Base-by-base conservation (phyloP, 2,329 filamentous ascomycete species). In the Fusarium acutatum region DNA sequence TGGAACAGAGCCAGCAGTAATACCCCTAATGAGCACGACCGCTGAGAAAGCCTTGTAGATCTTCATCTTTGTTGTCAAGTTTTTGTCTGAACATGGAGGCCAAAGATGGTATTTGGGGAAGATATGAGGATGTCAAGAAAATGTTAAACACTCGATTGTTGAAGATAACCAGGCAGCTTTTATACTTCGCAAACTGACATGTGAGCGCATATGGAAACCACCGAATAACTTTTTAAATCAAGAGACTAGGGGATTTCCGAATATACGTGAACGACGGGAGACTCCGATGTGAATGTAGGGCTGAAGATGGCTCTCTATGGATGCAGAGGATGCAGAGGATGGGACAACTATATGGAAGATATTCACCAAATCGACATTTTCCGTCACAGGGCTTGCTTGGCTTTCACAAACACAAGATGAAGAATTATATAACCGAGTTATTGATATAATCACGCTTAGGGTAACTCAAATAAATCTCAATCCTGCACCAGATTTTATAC, bases 11-110 rank as follows among this genome's bases (percentile, higher is more conserved):
- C 41, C 53, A 43, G 62, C 67, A 41, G 37, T 44, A 22, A 44
- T 70, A 30, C 56, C 40, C 24, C 52, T 57, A 59, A 69, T n/a
- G 11, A 74, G 52, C 61, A 73, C 34, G 9, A 56, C 37, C 18
- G 49, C 44, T 20, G 61, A 41, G 24, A 73, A 24, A n/a, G 35
- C 22, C 26, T 64, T 49, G 5, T 18, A 22, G 13, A 49, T 28
- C 43, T 59, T 73, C 70, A 73, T 73, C 17, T 44, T 71, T 37
- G 15, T 26, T 52, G 11, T 5, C 9, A n/a, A 60, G 32, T 13
- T 52, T 58, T 8, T 43, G 24, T 37, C 24, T 43, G 10, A 32
- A 4, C 40, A 18, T 32, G 17, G 46, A 34, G 17, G 22, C 28
- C 34, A 30, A 28, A 22, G 20, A 40, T 40, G 12, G 13, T 44